A percentile compares a stretch with the other conserved stretches of the same genome.
Conservation (phyloP, 2,329 filamentous ascomycete species). For the Aspergillus spinulosporus region DNA sequence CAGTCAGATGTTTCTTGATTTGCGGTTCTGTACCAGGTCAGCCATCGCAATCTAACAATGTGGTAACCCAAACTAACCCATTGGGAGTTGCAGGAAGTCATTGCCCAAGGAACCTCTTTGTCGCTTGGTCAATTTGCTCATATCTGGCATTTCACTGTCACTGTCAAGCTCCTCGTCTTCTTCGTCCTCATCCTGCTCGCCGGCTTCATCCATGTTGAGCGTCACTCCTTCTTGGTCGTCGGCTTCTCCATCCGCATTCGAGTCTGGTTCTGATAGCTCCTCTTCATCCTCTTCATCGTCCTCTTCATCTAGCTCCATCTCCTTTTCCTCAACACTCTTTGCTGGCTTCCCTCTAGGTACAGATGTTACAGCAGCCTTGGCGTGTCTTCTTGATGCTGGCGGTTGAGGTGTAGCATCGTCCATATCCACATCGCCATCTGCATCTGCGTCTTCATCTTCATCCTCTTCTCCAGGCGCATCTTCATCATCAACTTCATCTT, state of each 20-base stretch:
- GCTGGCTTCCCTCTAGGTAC: slow-evolving; percentile 29
- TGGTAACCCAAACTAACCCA: slow-evolving; percentile 43
- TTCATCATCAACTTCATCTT: slow-evolving; percentile 44
- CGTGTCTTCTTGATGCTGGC: slow-evolving; percentile 35
- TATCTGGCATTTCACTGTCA: slow-evolving; percentile 51
- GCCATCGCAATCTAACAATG: neutral
- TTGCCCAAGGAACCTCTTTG: slow-evolving; percentile 63
- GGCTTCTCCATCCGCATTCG: slow-evolving; percentile 49
- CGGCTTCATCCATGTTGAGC: slow-evolving; percentile 38
- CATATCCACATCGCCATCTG: slow-evolving; percentile 45
- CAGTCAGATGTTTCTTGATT: slow-evolving; percentile 70
- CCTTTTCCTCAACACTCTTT: slow-evolving; percentile 50
- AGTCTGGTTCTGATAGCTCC: slow-evolving; percentile 48
- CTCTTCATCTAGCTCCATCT: slow-evolving; percentile 44
- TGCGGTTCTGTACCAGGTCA: slow-evolving; percentile 56
- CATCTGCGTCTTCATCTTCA: slow-evolving; percentile 35
- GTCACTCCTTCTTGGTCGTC: slow-evolving; percentile 51
- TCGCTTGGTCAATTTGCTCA: slow-evolving; percentile 66
- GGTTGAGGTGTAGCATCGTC: slow-evolving; percentile 46
- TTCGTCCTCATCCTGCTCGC: slow-evolving; percentile 43
- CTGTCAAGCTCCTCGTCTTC: slow-evolving; percentile 47
- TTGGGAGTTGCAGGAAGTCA: slow-evolving; percentile 56
- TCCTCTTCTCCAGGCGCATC: slow-evolving; percentile 32
- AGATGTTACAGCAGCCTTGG: slow-evolving; percentile 35
- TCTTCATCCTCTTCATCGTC: slow-evolving; percentile 35